Evolutionary conservation across 345 rosid genomes (phyloP).

Genomic region (Raphanus raphanistrum): DNA sequence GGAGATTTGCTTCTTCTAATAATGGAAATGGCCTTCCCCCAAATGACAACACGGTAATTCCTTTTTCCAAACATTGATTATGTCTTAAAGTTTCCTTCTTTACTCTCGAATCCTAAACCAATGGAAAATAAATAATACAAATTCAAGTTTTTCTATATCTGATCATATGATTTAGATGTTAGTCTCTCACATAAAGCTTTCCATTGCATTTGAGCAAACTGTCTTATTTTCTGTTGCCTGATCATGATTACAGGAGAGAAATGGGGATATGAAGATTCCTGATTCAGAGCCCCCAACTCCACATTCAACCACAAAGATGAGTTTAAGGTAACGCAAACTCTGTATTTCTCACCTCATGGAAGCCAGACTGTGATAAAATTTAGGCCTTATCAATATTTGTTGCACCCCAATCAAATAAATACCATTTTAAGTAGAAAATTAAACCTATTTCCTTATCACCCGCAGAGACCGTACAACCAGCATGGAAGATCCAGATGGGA

Average conservation of each 20-base stretch:
- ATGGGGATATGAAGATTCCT: slow-evolving; percentile 72
- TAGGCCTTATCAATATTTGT: background rate
- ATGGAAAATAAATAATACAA: background rate
- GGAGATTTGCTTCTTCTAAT: slow-evolving; percentile 79
- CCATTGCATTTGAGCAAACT: background rate
- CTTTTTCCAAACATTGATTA: background rate
- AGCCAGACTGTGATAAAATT: background rate
- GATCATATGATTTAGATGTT: background rate
- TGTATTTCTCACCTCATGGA: background rate
- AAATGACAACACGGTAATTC: slow-evolving; percentile 56
- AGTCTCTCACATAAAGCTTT: too few relatives aligned
- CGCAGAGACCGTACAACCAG: slow-evolving; percentile 85
- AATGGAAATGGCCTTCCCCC: slow-evolving; percentile 73
- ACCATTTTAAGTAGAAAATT: background rate
- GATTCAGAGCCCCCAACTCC: slow-evolving; percentile 98
- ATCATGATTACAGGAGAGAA: slow-evolving; percentile 68
- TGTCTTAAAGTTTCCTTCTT: background rate
- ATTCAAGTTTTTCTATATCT: background rate
- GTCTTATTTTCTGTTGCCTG: slow-evolving; percentile 14
- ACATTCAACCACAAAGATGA: slow-evolving; percentile 72
- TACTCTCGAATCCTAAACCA: background rate
- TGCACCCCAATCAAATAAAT: background rate
- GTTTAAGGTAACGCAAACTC: slow-evolving; percentile 57
- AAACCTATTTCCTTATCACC: slow-evolving; percentile 19
- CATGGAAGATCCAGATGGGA: slow-evolving; percentile 99